phyloP scores from a whole-genome alignment of 768 basidiomycete genomes.

The Crucibulum laeve region DNA sequence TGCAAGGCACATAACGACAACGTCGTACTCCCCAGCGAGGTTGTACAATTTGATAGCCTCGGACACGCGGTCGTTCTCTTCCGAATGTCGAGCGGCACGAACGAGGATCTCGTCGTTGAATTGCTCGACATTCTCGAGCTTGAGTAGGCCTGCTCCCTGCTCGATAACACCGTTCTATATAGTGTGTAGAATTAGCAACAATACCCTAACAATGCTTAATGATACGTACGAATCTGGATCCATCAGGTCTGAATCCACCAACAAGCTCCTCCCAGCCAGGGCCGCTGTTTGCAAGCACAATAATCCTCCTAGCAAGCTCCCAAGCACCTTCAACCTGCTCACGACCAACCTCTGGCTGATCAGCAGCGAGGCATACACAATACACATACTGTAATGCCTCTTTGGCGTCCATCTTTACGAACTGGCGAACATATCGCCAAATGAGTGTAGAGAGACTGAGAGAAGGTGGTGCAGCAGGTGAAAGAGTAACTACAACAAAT shows the following conservation, averaged over 20 bases:
- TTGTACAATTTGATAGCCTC: slow-evolving; percentile 97
- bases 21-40: slow-evolving; percentile 85
- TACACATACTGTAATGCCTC: slow-evolving; percentile 95
- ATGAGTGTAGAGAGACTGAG: slow-evolving; percentile 81
- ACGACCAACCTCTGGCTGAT: slow-evolving; percentile 70
- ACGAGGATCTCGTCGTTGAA: slow-evolving; percentile 83
- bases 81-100: slow-evolving; percentile 76
- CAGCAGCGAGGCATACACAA: slow-evolving; percentile 73
- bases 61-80: slow-evolving; percentile 77
- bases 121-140: slow-evolving; percentile 57
- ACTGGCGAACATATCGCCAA: slow-evolving; percentile 91
- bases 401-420: slow-evolving; percentile 89
- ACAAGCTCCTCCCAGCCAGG: slow-evolving; percentile 91
- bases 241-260: slow-evolving; percentile 88
- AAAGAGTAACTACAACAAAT: slow-evolving; percentile 52
- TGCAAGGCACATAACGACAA: slow-evolving; percentile 85
- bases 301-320: slow-evolving; percentile 75
- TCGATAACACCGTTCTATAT: slow-evolving; percentile 82
- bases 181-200: background rate
- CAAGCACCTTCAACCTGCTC: slow-evolving; percentile 82
- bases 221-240: slow-evolving; percentile 73
- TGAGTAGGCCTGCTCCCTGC: slow-evolving; percentile 73
- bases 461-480: slow-evolving; percentile 64
- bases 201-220: background rate
- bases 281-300: slow-evolving; percentile 73